Conservation (phyloP, 2,329 filamentous ascomycete genomes). For the Diaporthe caulivora region DNA sequence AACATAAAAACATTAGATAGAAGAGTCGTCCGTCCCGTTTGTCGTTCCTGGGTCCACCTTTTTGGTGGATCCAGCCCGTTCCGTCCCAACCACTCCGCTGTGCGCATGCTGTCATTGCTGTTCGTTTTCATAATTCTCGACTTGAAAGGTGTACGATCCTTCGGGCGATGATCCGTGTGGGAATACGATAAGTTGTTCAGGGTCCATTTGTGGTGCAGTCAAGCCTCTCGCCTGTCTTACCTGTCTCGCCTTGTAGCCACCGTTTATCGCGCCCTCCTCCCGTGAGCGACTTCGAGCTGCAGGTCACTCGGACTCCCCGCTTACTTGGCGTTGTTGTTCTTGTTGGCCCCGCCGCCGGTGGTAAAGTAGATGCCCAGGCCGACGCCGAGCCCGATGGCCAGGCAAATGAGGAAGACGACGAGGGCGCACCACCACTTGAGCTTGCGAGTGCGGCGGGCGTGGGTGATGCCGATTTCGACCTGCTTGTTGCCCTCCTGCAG, state of each 20-base stretch:
- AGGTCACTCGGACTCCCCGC: constrained; percentile 27
- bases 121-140: no score
- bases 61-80: constrained; percentile 1
- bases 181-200: no score
- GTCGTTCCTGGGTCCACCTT: neutral
- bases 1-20: constrained; percentile 13
- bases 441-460: constrained; percentile 75
- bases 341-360: neutral
- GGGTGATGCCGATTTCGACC: constrained; percentile 75
- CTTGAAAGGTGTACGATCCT: neutral
- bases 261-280: no score
- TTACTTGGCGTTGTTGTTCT: neutral
- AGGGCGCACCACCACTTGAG: constrained; percentile 86
- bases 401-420: constrained; percentile 69
- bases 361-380: constrained; percentile 63
- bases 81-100: neutral
- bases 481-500: constrained; percentile 78
- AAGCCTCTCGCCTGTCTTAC: no score
- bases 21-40: constrained; percentile 13
- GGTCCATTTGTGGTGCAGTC: neutral
- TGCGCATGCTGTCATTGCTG: constrained; percentile 7
- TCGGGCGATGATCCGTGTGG: no score
- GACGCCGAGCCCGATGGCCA: constrained; percentile 67
- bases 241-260: no score
- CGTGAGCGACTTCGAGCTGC: no score